A percentile compares a stretch with the other conserved stretches of the same genome.
phyloP scores from a whole-genome alignment of 805 yeast genomes.

The Teunomyces tritomae region DNA sequence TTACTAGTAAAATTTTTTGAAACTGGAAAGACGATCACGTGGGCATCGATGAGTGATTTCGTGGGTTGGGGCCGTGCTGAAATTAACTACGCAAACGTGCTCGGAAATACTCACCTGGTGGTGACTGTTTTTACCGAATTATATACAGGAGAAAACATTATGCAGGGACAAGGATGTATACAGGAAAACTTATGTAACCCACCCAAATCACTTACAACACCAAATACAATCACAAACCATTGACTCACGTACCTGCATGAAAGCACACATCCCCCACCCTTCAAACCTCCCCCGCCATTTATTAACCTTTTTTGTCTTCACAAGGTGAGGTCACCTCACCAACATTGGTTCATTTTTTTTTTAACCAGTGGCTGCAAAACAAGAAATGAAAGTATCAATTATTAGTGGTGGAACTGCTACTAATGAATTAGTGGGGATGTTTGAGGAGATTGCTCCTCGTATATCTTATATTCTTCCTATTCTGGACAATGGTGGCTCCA shows the following conservation, averaged over 20 bases:
- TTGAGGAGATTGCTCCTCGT: conserved; percentile 42
- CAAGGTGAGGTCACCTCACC: not conserved
- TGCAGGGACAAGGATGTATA: not conserved
- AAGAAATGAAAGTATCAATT: conserved; percentile 23
- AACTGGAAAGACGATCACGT: conserved; percentile 5
- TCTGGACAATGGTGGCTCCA: conserved; percentile 93
- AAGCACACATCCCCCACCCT: too few relatives aligned
- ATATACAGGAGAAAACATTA: conserved; percentile 12
- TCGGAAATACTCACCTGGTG: conserved; percentile 35
- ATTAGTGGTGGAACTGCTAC: conserved; percentile 90
- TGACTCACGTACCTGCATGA: too few relatives aligned
- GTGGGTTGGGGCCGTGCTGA: conserved; percentile 14
- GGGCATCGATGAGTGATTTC: not conserved
- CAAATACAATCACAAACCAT: too few relatives aligned
- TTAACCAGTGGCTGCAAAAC: not conserved
- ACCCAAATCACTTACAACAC: too few relatives aligned
- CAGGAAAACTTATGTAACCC: too few relatives aligned
- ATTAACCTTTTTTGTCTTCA: too few relatives aligned
- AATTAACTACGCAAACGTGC: conserved; percentile 26
- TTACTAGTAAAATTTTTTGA: conserved; percentile 6
- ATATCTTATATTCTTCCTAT: conserved; percentile 76
- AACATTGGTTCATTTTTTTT: not conserved
- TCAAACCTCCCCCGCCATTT: too few relatives aligned
- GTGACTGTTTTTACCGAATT: conserved; percentile 40
- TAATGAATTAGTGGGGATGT: conserved; percentile 65